Evolutionary conservation across 768 basidiomycete genomes (phyloP), one percentile per base, ranked within the genome.

Genomic region (Lactifluus rugatus): DNA sequence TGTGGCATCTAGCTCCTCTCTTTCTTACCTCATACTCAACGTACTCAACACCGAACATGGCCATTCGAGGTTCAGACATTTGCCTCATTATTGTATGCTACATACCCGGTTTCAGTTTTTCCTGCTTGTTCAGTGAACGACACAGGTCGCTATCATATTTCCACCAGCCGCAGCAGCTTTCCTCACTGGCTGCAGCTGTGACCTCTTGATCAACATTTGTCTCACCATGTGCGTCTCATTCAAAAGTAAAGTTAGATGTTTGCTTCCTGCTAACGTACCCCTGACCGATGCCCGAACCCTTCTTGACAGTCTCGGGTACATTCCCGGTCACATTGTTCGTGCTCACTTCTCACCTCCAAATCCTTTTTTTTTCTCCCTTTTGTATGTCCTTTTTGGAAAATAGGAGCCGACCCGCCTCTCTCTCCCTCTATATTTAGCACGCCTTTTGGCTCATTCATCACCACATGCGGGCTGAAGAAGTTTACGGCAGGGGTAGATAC

Each of bases 391-490:
- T 1, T 39, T 39, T 39, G 37, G 37, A 36, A 36, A 11, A n/a
- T n/a, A n/a, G 14, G 16, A 17, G 4, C 37, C 37, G 28, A 48
- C 17, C n/a, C n/a, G n/a, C n/a, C n/a, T n/a, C n/a, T n/a, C n/a
- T n/a, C n/a, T n/a, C n/a, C n/a, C n/a, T n/a, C n/a, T n/a, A n/a
- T n/a, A n/a, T 28, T 31, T 36, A 81, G 80, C 89, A 93, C 67
- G 87, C 89, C 1, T 91, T 92, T 74, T 92, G 87, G 87, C 77
- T 94, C 52, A 91, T 93, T 56, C 92, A 92, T 74, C 85, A 79
- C 79, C 87, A 86, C 79, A 91, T 91, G 79, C 78, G 88, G 65
- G 92, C 90, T 0, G 87, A 90, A 65, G 89, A 90, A 65, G 78
- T 76, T 42, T 94, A 89, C 66, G 91, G 91, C 13, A 71, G 68